Base-by-base conservation (phyloP, 495 filamentous ascomycete genomes). In the Neurospora sp. region DNA sequence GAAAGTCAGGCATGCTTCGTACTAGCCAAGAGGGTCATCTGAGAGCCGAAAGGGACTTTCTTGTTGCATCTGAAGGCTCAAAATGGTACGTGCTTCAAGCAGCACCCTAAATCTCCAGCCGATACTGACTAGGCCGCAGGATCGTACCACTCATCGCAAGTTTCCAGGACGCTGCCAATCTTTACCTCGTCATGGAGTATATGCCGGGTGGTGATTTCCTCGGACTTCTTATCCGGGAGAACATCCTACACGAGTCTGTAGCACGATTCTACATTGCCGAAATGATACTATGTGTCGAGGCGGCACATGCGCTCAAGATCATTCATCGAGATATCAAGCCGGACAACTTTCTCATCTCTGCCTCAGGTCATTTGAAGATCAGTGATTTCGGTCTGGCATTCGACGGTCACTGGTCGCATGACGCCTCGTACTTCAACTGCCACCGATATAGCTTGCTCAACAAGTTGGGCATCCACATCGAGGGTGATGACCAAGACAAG, bases 321-420 rank as follows among this genome's bases (percentile, higher is more conserved):
- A 97, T 98, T 68, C 95, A 98, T 79, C 91, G 95, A 11, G 95
- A 97, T 82, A 88, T 98, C 78, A 98, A 98, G 80, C 95, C 95
- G 0, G 95, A 98, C 84, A 98, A 98, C 76, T 97, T 98, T 75
- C 87, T 97, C 44, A 94, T 97, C 75, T 92, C 91, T 9, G 87
- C 92, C 0, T 91, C 91, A 46, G 94, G 95, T 0, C 95, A 98
- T 79, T 82, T 98, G 74, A 97, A 96, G 78, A 97, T 98, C 72
- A 94, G 93, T 9, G 95, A 98, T 77, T 98, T 98, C 79, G 95
- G 95, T 0, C 86, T 98, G 37, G 93, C 94, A 16, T 97, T 97
- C 79, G 93, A 97, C 77, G 95, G 95, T 3, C 93, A 97, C 78
- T 97, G 95, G 94, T 86, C 92, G 10, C 94, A 98, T 78, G 93